These are phyloP conservation scores for Puya raimondii DNA, from an alignment of 176 grass and related monocot species.

Conservation along the genomic window DNA sequence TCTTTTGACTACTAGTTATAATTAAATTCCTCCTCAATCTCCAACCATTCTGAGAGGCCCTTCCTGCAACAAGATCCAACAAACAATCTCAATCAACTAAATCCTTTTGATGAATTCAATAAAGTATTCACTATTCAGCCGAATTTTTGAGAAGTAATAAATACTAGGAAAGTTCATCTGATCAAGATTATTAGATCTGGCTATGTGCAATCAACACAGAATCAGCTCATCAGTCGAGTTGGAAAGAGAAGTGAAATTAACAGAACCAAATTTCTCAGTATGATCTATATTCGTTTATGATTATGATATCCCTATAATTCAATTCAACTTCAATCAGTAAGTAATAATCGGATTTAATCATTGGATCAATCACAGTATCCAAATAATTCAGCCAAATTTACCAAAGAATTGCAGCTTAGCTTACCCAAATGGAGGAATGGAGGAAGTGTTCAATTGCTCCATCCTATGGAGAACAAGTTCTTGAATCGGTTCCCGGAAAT, in stretches of 20 bases:
- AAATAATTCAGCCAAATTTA: background rate
- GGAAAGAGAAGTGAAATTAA: too few species aligned
- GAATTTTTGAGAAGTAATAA: too few species aligned
- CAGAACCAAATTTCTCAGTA: too few species aligned
- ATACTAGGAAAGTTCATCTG: too few species aligned
- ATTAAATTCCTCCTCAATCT: background rate
- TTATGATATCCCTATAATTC: constrained; percentile 1
- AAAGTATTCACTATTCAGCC: too few species aligned
- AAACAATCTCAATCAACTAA: background rate
- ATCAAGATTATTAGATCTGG: too few species aligned
- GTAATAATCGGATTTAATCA: background rate
- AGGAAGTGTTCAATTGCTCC: constrained; percentile 40
- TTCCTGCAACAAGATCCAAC: constrained; percentile 1
- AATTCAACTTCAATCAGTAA: constrained; percentile 1
- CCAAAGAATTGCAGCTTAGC: too few species aligned
- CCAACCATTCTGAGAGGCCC: background rate
- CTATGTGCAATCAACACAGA: too few species aligned
- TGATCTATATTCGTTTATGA: background rate
- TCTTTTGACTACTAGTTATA: background rate
- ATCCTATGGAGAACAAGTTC: constrained; percentile 52
- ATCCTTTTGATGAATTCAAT: too few species aligned
- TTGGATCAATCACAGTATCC: too few species aligned
- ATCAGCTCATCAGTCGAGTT: too few species aligned
- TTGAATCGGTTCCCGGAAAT: constrained; percentile 59
- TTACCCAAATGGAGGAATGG: constrained; percentile 27